These are phyloP conservation scores for Cupressus sempervirens DNA, from an alignment of 75 land plant genomes.

Conservation along the genomic window DNA sequence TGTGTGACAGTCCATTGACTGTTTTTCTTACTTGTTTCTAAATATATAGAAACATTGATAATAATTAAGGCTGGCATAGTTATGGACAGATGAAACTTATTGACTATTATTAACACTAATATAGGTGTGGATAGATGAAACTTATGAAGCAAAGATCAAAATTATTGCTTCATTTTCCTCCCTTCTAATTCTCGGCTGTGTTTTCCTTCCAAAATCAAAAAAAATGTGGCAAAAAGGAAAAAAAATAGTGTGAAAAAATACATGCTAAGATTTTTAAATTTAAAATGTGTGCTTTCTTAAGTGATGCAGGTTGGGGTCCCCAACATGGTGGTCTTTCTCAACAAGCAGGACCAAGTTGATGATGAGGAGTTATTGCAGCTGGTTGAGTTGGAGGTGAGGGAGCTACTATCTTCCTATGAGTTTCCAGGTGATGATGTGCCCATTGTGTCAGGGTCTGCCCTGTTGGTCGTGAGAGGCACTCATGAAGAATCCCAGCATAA, in stretches of 20 bases:
- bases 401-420: constrained; percentile 76
- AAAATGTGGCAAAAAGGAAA: too few species aligned
- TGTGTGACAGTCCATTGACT: too few species aligned
- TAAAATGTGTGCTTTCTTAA: background rate
- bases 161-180: too few species aligned
- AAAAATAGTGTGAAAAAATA: background rate
- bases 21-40: background rate
- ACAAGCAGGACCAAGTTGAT: constrained; percentile 82
- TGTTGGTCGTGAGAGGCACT: constrained; percentile 80
- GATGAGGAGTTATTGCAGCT: constrained; percentile 81
- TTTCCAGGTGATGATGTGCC: constrained; percentile 97
- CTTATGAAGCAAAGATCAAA: background rate
- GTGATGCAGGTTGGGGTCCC: constrained; percentile 81
- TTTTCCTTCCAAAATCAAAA: too few species aligned
- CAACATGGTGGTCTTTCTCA: constrained; percentile 86
- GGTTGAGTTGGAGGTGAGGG: constrained; percentile 91
- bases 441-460: constrained; percentile 81
- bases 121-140: too few species aligned
- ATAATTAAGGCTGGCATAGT: too few species aligned
- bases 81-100: too few species aligned
- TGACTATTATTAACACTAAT: background rate
- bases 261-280: background rate
- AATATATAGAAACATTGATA: background rate
- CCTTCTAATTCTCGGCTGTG: too few species aligned
- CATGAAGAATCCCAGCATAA: constrained; percentile 57